Base-by-base conservation (phyloP, 108 stramenopile genomes). In the Aureococcus anophagefferens region DNA sequence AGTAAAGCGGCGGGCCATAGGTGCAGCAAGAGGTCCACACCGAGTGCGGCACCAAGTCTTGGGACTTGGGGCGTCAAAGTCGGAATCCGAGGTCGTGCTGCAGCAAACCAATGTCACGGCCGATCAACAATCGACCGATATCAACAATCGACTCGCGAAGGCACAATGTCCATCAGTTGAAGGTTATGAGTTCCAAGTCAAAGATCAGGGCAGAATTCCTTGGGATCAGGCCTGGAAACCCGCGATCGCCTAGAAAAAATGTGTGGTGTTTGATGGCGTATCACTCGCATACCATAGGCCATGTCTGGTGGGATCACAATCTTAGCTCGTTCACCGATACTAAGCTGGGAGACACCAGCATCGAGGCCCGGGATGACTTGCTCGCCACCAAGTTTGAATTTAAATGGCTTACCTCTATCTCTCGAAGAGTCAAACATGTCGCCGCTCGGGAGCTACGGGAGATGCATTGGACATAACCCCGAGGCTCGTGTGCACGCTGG, bases 311-410 rank as follows among this genome's bases (percentile, higher is more conserved):
- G 87, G 15, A 89, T 77, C 68, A 63, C 65, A 15, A 89, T 46
- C 66, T 74, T 70, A 29, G 85, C 81, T 5, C 68, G 64, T 72
- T 89, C 88, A 29, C 88, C 87, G 18, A 86, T 81, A 30, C 76
- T 84, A 76, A 89, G 79, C 46, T 82, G 83, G 51, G 68, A 74
- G 0, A 85, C 86, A 0, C 82, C 85, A 33, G 84, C 81, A 77
- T 87, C 84, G 29, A 86, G 66, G 29, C 87, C 88, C 33, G 83
- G 75, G 21, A 90, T 87, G 1, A 88, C 87, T 62, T 84, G 84
- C 36, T 87, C 86, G 37, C 76, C 71, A 34, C 79, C 85, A 46
- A 89, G 32, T 46, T 83, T 83, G 70, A 87, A 89, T 77, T 84
- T 85, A 74, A 89, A 86, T 28, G 87, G 87, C 66, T 85, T 87